Evolutionary conservation across 129 eudicot species (phyloP), one percentile per base, ranked within the genome.

Genomic region (Rutidosis leptorrhynchoides): DNA sequence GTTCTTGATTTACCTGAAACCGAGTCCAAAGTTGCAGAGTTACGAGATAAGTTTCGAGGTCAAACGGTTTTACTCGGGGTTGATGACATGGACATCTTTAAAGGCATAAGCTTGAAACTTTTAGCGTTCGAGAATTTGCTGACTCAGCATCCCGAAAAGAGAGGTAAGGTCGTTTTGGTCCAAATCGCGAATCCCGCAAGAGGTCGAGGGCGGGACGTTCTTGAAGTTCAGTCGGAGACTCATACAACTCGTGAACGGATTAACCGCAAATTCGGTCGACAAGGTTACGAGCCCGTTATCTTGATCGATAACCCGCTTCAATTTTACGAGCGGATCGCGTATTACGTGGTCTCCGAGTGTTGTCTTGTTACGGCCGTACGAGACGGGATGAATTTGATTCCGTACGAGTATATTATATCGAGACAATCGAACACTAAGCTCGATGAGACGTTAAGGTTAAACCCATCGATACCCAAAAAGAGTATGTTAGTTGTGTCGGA

Each of bases 401-500:
- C 97, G 1, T 90, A 90, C 40, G 97, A 90, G 43, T 90, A 90
- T 52, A 64, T 90, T 32, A 80, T 90, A 28, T 82, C 84, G 62
- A 71, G 97, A 26, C 97, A 90, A 77, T 95, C 93, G 65, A 90
- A 79, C 17, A 77, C 73, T 11, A 84, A 84, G 71, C 85, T 90
- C 6, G 93, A 90, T 12, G 68, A 25, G 5, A 79, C 83, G 19
- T 75, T 90, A 80, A 83, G 85, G 43, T 53, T 81, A 58, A 56
- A 70, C 58, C 84, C 90, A 5, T 70, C 81, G 26, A 20, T 71
- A 28, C 95, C 92, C 4, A 90, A 90, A 66, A 90, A 87, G 42
- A 90, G 97, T 77, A 90, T 90, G 97, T 64, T 90, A 15, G 97
- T 90, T 16, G 97, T 90, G 19, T 90, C 95, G 14, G 97, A 90